Percentiles rank a stretch among this genome's conserved stretches.
These are phyloP conservation scores for Diplodia intermedia DNA, from an alignment of 2,329 filamentous ascomycete genomes.

Conservation along the genomic window DNA sequence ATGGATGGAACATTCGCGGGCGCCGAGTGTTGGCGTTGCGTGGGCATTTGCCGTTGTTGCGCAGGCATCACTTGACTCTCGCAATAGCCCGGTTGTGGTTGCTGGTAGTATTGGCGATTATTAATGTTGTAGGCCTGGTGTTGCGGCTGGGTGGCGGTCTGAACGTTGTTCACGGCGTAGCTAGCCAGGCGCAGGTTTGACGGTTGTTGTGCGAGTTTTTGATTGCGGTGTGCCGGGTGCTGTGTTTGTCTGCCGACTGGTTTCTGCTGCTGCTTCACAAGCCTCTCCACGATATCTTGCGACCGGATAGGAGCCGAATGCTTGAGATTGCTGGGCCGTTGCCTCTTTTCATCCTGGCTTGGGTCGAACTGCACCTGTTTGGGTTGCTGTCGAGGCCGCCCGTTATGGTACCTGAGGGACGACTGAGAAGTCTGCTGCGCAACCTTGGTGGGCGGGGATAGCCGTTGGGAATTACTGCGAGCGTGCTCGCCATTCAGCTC, in stretches of 20 bases:
- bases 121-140: background rate
- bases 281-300: background rate
- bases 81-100: background rate
- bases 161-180: background rate
- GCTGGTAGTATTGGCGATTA: background rate
- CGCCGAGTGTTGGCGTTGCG: background rate
- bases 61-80: background rate
- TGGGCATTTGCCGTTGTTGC: background rate
- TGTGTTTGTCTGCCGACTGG: background rate
- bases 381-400: background rate
- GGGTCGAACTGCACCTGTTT: constrained; percentile 14
- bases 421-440: background rate
- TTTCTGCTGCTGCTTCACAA: constrained; percentile 4
- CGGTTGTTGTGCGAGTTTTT: background rate
- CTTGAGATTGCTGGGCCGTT: background rate
- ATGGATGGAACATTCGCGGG: background rate
- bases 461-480: background rate
- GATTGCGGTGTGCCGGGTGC: background rate
- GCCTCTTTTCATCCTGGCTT: background rate
- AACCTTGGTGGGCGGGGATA: background rate
- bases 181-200: background rate
- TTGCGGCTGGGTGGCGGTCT: background rate
- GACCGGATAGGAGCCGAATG: background rate
- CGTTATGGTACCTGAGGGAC: background rate
- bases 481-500: background rate